A percentile compares a stretch with the other conserved stretches of the same genome.
phyloP scores from a whole-genome alignment of 1,284 basidiomycete species.

The Athelia sp. region DNA sequence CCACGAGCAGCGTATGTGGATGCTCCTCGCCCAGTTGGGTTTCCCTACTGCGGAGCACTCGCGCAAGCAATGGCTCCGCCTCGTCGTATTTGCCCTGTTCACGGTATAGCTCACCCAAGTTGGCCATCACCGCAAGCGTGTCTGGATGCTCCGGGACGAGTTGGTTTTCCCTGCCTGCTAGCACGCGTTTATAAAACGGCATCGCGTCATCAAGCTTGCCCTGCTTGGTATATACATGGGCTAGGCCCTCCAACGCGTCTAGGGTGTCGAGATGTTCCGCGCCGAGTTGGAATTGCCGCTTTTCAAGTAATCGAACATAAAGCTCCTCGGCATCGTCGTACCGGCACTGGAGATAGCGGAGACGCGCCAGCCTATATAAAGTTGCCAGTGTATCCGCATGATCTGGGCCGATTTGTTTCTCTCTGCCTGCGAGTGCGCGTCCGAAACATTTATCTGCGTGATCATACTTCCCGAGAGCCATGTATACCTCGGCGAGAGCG shows the following conservation, averaged over 20 bases:
- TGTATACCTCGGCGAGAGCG: neutral
- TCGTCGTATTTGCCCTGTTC: neutral
- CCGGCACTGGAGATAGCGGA: neutral
- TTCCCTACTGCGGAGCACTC: neutral
- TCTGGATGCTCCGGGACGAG: slow-evolving; percentile 1
- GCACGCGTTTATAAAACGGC: neutral
- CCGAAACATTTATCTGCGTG: neutral
- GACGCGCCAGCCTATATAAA: neutral
- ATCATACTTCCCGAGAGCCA: neutral
- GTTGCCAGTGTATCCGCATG: neutral
- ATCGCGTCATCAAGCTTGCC: neutral
- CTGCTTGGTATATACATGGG: neutral
- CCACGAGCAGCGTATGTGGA: neutral
- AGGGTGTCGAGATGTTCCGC: slow-evolving; percentile 1
- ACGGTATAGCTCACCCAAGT: neutral
- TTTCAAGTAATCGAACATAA: neutral
- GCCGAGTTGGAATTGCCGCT: neutral
- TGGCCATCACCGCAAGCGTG: neutral
- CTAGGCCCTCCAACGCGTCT: neutral
- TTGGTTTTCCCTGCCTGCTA: neutral
- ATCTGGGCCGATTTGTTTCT: neutral
- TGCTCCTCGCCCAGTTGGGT: neutral
- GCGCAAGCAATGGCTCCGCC: neutral
- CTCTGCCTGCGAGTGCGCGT: neutral
- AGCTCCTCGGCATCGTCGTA: neutral